Evolutionary conservation across 495 filamentous ascomycete genomes (phyloP).

Genomic region (Hyaloscypha finlandica): DNA sequence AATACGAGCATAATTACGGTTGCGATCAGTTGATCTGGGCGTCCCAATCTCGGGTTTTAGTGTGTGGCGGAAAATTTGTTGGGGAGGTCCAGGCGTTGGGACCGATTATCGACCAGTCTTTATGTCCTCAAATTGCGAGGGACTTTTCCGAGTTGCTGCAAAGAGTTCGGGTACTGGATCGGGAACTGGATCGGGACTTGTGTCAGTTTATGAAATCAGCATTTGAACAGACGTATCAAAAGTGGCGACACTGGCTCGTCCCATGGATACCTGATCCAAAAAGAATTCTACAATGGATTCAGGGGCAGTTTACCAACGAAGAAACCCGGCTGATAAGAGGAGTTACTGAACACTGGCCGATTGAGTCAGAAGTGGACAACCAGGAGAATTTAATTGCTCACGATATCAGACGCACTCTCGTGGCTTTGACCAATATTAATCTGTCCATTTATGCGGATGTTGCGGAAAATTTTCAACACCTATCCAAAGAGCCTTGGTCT

Average conservation of each 20-base stretch:
- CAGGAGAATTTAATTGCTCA: not conserved
- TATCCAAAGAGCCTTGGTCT: not conserved
- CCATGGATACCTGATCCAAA: not conserved
- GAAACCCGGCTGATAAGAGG: too few species aligned
- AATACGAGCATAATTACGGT: not conserved
- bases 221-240: slow-evolving; percentile 1
- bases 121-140: slow-evolving; percentile 4
- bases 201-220: not conserved
- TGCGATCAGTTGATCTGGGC: not conserved
- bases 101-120: not conserved
- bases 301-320: too few species aligned
- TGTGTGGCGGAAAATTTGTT: not conserved
- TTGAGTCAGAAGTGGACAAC: not conserved
- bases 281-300: not conserved
- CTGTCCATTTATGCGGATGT: too few species aligned
- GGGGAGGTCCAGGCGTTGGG: not conserved
- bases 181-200: not conserved
- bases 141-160: not conserved
- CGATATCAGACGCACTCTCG: not conserved
- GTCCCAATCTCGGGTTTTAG: not conserved
- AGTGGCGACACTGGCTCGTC: not conserved
- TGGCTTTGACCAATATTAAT: not conserved
- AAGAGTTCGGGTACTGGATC: not conserved
- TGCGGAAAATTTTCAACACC: too few species aligned
- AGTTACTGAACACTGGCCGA: not conserved